Percentiles rank a stretch among this genome's conserved stretches.
phyloP scores from a whole-genome alignment of 805 yeast genomes.

The Candida qinlingensis region DNA sequence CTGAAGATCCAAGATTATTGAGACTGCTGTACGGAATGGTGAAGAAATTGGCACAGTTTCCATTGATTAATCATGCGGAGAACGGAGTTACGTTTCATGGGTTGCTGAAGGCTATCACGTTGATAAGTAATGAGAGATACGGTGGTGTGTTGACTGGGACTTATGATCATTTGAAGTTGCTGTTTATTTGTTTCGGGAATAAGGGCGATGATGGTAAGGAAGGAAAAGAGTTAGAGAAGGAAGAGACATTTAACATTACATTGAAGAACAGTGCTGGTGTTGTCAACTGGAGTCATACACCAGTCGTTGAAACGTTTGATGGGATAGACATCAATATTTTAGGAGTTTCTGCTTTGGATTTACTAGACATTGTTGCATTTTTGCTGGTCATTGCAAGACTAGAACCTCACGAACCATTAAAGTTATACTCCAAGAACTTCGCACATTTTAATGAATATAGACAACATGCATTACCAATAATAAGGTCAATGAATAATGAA shows the following conservation, averaged over 20 bases:
- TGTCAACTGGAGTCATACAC: constrained; percentile 27
- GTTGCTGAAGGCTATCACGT: constrained; percentile 37
- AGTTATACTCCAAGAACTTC: constrained; percentile 21
- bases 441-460: constrained; percentile 40
- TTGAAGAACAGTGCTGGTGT: constrained; percentile 8
- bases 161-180: constrained; percentile 37
- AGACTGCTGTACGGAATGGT: constrained; percentile 35
- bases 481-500: constrained; percentile 43
- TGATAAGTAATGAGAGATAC: constrained; percentile 40
- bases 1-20: constrained; percentile 25
- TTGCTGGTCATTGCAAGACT: constrained; percentile 39
- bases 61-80: constrained; percentile 35
- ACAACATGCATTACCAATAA: constrained; percentile 36
- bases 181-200: constrained; percentile 31
- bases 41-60: constrained; percentile 42
- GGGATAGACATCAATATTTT: constrained; percentile 34
- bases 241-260: constrained; percentile 13
- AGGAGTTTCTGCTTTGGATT: constrained; percentile 33
- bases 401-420: constrained; percentile 30
- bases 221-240: not conserved
- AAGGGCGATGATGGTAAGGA: not conserved
- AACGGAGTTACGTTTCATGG: constrained; percentile 33
- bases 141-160: constrained; percentile 29
- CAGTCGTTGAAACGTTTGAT: constrained; percentile 39
- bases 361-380: constrained; percentile 44